Evolutionary conservation across 352 stramenopile species (phyloP), one percentile per base, ranked within the genome.

Genomic region (Phytophthora hibernalis): DNA sequence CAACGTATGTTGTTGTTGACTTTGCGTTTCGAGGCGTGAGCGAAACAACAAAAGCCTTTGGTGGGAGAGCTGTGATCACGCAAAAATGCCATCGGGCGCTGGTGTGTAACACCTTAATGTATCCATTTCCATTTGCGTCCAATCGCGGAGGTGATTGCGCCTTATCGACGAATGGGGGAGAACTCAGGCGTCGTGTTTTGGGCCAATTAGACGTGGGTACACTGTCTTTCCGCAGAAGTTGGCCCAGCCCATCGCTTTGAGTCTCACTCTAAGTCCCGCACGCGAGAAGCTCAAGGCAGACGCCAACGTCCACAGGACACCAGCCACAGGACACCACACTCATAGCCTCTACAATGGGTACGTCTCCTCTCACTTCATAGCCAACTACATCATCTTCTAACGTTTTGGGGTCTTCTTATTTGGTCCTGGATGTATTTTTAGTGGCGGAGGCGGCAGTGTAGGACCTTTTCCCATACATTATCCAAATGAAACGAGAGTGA

Each of bases 381-480:
- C n/a, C 24, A 28, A 28, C 5, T 28, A 28, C 24, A 28, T 28
- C 2, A 18, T 18, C 35, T 45, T 12, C 38, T 24, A 11, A 21
- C 15, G 7, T 44, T 44, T 18, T 44, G 37, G 10, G 15, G 2
- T n/a, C n/a, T 5, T 47, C 18, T 47, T 47, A 47, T 28, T 47
- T 47, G 40, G 18, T 44, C 37, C 2, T 15, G 16, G 37, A 21
- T 20, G 3, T 28, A 15, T 30, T 51, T 54, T 13, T 48, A 74
- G 72, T 74, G 44, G 68, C 58, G 37, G 68, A 76, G 42, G 51
- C 58, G 31, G 44, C 57, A 65, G 49, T 66, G 71, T 69, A 70
- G 42, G 70, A n/a, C 11, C 6, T n/a, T n/a, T 6, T n/a, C n/a
- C 33, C 13, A 16, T 33, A 33, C 28, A 33, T 2, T 33, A 8